A percentile compares a stretch with the other conserved stretches of the same genome.
Evolutionary conservation across 169 alveolate genomes (phyloP).

Genomic region (Eimeria praecox): DNA sequence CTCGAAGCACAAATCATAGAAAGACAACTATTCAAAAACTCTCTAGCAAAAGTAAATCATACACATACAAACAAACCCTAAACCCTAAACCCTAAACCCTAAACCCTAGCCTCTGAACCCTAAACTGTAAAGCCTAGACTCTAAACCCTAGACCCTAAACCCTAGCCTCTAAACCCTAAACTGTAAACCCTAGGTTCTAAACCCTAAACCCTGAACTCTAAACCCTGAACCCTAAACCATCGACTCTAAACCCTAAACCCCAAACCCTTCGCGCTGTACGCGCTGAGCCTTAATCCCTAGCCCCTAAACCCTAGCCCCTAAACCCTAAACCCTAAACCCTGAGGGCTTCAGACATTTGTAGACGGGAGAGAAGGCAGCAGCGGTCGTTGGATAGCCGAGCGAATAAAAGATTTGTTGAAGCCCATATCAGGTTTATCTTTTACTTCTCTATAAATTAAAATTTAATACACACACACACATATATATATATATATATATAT

Average conservation of each 20-base stretch:
- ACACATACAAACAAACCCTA: too few species aligned
- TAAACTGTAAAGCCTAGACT: too few species aligned
- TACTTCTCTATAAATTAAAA: too few species aligned
- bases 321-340: constrained; percentile 7
- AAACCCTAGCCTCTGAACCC: too few species aligned
- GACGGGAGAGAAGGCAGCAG: constrained; percentile 5
- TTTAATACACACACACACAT: background rate
- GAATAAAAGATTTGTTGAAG: background rate
- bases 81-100: too few species aligned
- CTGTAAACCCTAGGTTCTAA: too few species aligned
- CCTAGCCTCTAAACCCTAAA: too few species aligned
- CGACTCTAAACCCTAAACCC: background rate
- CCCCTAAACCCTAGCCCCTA: background rate
- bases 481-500: background rate
- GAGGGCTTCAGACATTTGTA: background rate
- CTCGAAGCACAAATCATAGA: constrained; percentile 24
- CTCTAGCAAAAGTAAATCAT: constrained; percentile 52
- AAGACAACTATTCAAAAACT: constrained; percentile 13
- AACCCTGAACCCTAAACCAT: background rate
- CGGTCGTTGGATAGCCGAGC: background rate
- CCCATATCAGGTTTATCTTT: background rate
- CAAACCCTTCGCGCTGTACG: background rate
- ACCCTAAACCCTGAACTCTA: background rate
- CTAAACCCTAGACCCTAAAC: too few species aligned
- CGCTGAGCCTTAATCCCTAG: background rate